Conservation (phyloP, 495 filamentous ascomycete genomes). For the Hypoxylon rickii region DNA sequence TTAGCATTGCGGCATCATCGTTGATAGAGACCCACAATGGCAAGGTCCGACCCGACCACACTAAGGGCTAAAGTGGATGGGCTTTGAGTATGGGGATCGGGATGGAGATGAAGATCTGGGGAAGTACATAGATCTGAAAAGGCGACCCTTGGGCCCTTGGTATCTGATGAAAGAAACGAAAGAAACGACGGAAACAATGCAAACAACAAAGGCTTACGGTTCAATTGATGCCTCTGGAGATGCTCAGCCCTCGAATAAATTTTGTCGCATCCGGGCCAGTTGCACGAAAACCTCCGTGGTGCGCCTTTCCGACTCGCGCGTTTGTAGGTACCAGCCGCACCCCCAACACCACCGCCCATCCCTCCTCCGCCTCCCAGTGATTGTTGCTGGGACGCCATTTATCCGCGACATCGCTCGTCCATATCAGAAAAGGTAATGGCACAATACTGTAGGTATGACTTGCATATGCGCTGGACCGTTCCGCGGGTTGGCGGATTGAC, state of each 20-base stretch:
- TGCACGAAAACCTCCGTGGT: conserved; percentile 71
- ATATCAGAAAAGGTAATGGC: conserved; percentile 17
- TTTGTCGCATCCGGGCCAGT: conserved; percentile 85
- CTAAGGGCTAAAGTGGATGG: too few species aligned
- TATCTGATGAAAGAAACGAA: too few species aligned
- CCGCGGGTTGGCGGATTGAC: conserved; percentile 15
- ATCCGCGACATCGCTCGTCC: conserved; percentile 38
- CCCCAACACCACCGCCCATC: not conserved
- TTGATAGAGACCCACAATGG: conserved; percentile 26
- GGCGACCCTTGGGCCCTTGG: not conserved
- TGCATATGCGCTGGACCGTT: conserved; percentile 34
- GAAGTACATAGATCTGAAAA: not conserved
- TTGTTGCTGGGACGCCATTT: conserved; percentile 40
- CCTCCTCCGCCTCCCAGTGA: conserved; percentile 21
- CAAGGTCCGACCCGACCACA: too few species aligned
- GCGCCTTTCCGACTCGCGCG: conserved; percentile 56
- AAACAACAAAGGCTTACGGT: too few species aligned
- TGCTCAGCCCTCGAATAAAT: conserved; percentile 95
- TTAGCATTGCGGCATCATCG: conserved; percentile 57
- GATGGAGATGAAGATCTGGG: conserved; percentile 4
- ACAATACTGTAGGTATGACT: conserved; percentile 21
- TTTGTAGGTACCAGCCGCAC: conserved; percentile 42
- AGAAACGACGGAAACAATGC: too few species aligned
- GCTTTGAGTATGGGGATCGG: not conserved
- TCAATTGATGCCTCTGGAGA: conserved; percentile 64